Conservation (phyloP, 441 rosid genomes). For the Omphalea diandra region DNA sequence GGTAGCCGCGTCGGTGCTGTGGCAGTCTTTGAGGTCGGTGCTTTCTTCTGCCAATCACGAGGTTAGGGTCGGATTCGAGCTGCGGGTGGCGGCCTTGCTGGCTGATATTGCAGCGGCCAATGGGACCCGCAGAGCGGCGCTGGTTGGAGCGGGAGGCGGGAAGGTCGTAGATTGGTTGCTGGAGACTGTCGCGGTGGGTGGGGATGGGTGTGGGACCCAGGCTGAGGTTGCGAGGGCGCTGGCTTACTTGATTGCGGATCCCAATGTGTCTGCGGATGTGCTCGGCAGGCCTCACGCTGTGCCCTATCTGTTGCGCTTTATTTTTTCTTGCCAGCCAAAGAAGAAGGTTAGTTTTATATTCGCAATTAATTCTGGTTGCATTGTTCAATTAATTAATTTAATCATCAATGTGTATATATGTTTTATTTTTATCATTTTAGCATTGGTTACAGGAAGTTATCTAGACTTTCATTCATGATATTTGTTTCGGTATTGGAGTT, state of each 20-base stretch:
- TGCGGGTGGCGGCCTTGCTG: slow-evolving; percentile 80
- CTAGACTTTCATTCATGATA: slow-evolving; percentile 20
- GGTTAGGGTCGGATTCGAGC: slow-evolving; percentile 84
- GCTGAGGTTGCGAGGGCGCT: slow-evolving; percentile 97
- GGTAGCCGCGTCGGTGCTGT: slow-evolving; percentile 75
- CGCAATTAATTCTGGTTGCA: neutral
- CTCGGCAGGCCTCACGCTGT: slow-evolving; percentile 84
- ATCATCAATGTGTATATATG: too few species aligned
- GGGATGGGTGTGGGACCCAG: slow-evolving; percentile 68
- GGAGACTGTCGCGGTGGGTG: slow-evolving; percentile 68
- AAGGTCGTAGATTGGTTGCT: slow-evolving; percentile 93
- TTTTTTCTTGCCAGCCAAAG: slow-evolving; percentile 82
- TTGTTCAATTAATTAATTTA: neutral
- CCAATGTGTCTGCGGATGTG: slow-evolving; percentile 63
- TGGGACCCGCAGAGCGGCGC: slow-evolving; percentile 69
- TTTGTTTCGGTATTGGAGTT: slow-evolving; percentile 34
- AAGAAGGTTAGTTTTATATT: slow-evolving; percentile 51
- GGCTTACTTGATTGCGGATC: slow-evolving; percentile 87
- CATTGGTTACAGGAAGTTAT: neutral
- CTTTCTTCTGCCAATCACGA: slow-evolving; percentile 91
- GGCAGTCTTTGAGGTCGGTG: slow-evolving; percentile 90
- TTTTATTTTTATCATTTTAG: neutral
- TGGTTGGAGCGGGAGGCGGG: slow-evolving; percentile 85
- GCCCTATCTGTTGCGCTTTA: slow-evolving; percentile 72
- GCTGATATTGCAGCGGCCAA: slow-evolving; percentile 89